A percentile compares a stretch with the other conserved stretches of the same genome.
phyloP scores from a whole-genome alignment of 2,329 filamentous ascomycete genomes.

The Alternaria triticimaculans region DNA sequence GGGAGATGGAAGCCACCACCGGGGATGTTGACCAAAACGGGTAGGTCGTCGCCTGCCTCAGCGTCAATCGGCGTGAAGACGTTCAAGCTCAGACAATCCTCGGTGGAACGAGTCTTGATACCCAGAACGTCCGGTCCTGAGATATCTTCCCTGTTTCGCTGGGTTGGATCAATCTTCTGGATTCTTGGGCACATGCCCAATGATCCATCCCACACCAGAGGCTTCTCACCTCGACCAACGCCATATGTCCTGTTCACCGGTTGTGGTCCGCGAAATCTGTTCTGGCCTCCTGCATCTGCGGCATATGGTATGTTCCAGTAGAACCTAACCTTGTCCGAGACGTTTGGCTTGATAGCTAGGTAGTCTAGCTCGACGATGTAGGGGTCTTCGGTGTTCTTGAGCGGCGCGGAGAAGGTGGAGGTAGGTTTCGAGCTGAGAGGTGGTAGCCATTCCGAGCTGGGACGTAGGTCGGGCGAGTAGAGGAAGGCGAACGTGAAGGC shows the following conservation, averaged over 20 bases:
- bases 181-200: slow-evolving; percentile 45
- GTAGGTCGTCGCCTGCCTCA: slow-evolving; percentile 39
- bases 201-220: slow-evolving; percentile 37
- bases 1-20: slow-evolving; percentile 53
- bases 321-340: slow-evolving; percentile 33
- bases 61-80: slow-evolving; percentile 44
- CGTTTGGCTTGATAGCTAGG: slow-evolving; percentile 36
- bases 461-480: slow-evolving; percentile 32
- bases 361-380: slow-evolving; percentile 42
- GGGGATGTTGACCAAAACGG: slow-evolving; percentile 55
- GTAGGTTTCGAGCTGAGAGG: slow-evolving; percentile 28
- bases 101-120: slow-evolving; percentile 33
- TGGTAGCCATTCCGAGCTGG: slow-evolving; percentile 35
- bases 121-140: slow-evolving; percentile 35
- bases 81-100: slow-evolving; percentile 54
- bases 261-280: slow-evolving; percentile 42
- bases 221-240: slow-evolving; percentile 25
- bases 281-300: slow-evolving; percentile 35
- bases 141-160: slow-evolving; percentile 36
- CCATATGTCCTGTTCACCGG: slow-evolving; percentile 37
- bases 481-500: slow-evolving; percentile 36
- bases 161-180: slow-evolving; percentile 39
- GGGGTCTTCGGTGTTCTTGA: slow-evolving; percentile 34
- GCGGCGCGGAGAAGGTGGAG: slow-evolving; percentile 29
- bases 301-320: slow-evolving; percentile 47